A percentile compares a stretch with the other conserved stretches of the same genome.
These are phyloP conservation scores for Aspergillus sp. DNA, from an alignment of 2,329 filamentous ascomycete species.

Conservation along the genomic window DNA sequence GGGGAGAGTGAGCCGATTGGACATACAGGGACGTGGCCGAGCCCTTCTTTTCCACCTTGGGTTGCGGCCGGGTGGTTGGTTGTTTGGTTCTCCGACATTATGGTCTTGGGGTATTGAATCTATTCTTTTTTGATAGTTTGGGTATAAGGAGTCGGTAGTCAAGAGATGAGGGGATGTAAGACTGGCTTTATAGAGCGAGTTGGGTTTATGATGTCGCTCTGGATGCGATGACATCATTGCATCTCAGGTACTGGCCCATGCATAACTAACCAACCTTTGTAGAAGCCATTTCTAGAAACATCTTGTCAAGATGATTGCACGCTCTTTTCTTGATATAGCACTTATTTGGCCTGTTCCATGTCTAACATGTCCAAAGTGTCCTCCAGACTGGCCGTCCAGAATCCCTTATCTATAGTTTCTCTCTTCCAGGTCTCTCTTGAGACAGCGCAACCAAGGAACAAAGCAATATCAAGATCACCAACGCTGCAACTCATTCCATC, in stretches of 20 bases:
- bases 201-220: neutral
- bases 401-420: neutral
- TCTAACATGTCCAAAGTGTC: neutral
- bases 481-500: neutral
- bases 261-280: no score
- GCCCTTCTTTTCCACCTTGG: conserved; percentile 17
- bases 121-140: neutral
- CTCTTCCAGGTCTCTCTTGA: neutral
- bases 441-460: neutral
- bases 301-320: no score
- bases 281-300: neutral
- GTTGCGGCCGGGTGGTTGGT: neutral
- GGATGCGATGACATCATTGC: neutral
- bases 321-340: no score
- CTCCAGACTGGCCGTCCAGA: neutral
- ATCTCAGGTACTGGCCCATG: no score
- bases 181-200: neutral
- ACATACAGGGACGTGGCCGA: conserved; percentile 27
- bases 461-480: neutral
- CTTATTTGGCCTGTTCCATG: neutral
- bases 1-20: neutral
- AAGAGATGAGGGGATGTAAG: neutral
- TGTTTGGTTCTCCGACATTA: conserved; percentile 1
- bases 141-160: neutral
- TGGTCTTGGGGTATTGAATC: neutral